phyloP scores from a whole-genome alignment of 225 moss, liverwort and hornwort species.

The Physcomitrium patens region DNA sequence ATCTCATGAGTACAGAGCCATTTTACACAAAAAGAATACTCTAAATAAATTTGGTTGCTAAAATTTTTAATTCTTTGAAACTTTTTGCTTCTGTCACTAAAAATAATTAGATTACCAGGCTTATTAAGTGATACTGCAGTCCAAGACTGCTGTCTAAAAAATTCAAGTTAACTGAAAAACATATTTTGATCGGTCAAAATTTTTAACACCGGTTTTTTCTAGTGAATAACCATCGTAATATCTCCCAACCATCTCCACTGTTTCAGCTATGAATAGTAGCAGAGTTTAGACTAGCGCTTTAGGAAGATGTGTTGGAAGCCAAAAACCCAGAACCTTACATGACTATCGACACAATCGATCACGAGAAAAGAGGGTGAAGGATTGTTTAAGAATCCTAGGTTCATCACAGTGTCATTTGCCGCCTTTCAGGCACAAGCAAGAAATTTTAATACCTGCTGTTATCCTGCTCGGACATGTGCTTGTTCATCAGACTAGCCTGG shows the following conservation, averaged over 20 bases:
- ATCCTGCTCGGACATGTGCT: conserved; percentile 56
- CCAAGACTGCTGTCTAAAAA: conserved; percentile 1
- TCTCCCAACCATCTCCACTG: no score
- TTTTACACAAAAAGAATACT: conserved; percentile 4
- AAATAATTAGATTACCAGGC: conserved; percentile 2
- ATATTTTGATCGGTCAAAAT: neutral
- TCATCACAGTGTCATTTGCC: conserved; percentile 6
- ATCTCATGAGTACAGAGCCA: neutral
- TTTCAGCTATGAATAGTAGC: neutral
- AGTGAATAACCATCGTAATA: no score
- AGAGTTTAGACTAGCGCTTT: neutral
- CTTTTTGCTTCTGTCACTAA: conserved; percentile 32
- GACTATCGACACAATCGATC: neutral
- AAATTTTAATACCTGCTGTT: conserved; percentile 46
- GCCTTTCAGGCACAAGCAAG: conserved; percentile 18
- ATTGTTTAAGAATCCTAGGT: conserved; percentile 2
- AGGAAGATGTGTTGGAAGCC: no score
- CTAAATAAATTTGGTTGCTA: conserved; percentile 34
- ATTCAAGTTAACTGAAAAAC: neutral
- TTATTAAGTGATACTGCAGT: neutral
- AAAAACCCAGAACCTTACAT: neutral
- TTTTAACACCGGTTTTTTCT: no score
- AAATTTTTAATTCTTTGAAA: conserved; percentile 27
- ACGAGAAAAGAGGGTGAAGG: neutral
- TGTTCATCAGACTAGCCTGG: conserved; percentile 71